These are phyloP conservation scores for Xylaria acuta DNA, from an alignment of 495 filamentous ascomycete species.

Conservation along the genomic window DNA sequence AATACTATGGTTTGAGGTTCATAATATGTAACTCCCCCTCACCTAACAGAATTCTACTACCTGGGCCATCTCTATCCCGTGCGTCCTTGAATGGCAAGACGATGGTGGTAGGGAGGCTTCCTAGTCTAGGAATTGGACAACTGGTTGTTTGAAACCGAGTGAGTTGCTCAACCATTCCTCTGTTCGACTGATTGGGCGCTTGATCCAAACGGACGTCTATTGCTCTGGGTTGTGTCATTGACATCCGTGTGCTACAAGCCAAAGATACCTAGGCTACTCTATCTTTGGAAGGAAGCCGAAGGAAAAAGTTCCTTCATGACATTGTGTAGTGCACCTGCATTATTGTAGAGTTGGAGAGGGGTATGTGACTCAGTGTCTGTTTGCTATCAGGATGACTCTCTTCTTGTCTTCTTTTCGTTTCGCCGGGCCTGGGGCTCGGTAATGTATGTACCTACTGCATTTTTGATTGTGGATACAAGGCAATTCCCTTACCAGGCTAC, in stretches of 20 bases:
- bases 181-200: not conserved
- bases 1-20: too few species aligned
- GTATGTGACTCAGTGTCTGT: constrained; percentile 1
- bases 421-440: not conserved
- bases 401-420: not conserved
- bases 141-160: not conserved
- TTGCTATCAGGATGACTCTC: not conserved
- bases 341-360: not conserved
- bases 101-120: too few species aligned
- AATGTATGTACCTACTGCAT: not conserved
- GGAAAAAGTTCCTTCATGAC: not conserved
- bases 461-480: not conserved
- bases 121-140: not conserved
- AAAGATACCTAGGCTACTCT: not conserved
- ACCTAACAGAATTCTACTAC: too few species aligned
- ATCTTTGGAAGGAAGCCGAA: not conserved
- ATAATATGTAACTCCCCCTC: too few species aligned
- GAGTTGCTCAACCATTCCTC: not conserved
- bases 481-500: not conserved
- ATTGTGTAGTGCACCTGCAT: not conserved
- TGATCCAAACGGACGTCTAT: not conserved
- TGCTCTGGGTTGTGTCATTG: not conserved
- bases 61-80: too few species aligned
- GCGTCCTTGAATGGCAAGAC: too few species aligned
- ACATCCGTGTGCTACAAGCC: too few species aligned